Evolutionary conservation across 257 asterid genomes (phyloP), one percentile per base, ranked within the genome.

Genomic region (Handroanthus guayacan): DNA sequence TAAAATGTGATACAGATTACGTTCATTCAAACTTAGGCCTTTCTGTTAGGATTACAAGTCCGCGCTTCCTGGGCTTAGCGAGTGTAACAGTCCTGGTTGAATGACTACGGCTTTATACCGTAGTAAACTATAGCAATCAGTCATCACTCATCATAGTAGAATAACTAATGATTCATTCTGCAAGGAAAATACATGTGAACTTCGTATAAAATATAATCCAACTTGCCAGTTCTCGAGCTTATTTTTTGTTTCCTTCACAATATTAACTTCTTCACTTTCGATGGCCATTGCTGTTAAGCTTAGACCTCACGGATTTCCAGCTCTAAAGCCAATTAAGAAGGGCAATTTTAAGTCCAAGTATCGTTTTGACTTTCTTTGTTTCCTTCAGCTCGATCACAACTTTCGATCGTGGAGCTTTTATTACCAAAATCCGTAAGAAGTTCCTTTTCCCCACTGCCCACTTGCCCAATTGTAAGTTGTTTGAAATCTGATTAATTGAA

Each of bases 291-390:
- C 77, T 41, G 45, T 64, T 64, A 56, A 31, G 47, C 79, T 80
- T 80, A 45, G 5, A 75, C 8, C 34, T 56, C 51, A 75, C 67
- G 78, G 50, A 75, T 75, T 75, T 80, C 75, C 81, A 80, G 56
- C 80, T 69, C 69, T 54, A 75, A 69, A 75, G 65, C 66, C 76
- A 67, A 44, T 39, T 45, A 36, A 45, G 5, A 11, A 54, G 69
- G 17, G 5, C 17, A 6, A 16, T 50, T 54, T 75, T 12, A 38
- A 37, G 3, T 62, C 7, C 13, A 48, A 31, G n/a, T 50, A 43
- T 37, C 10, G 16, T 43, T 44, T 45, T 16, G 10, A 63, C 57
- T 58, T 45, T 18, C 31, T 12, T 58, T 10, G 43, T 12, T 37
- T 18, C 38, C 38, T 17, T 37, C 11, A n/a, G 7, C 44, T 39